These are phyloP conservation scores for Craterostigma plantagineum DNA, from an alignment of 257 asterid species.

Conservation along the genomic window DNA sequence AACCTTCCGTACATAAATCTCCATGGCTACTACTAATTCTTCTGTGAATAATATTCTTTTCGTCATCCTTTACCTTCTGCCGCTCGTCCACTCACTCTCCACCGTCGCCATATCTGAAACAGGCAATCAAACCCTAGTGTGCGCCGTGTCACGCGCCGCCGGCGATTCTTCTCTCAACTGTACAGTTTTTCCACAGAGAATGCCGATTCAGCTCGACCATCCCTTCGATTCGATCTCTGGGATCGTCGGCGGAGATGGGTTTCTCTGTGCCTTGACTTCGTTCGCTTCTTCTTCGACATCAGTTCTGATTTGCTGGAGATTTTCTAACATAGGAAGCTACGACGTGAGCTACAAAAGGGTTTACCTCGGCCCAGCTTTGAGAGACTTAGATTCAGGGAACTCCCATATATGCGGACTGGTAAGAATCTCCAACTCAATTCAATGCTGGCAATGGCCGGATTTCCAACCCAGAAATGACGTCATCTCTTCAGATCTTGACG, in stretches of 20 bases:
- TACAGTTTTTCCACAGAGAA: constrained; percentile 36
- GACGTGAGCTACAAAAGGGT: constrained; percentile 29
- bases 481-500: constrained; percentile 32
- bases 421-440: constrained; percentile 13
- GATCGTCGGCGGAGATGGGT: constrained; percentile 62
- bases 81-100: constrained; percentile 32
- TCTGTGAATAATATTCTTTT: constrained; percentile 9
- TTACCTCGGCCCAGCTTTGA: constrained; percentile 25
- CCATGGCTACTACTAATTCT: constrained; percentile 33
- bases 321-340: constrained; percentile 12
- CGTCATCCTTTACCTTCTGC: constrained; percentile 17
- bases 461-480: not conserved
- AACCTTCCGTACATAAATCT: no score
- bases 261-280: constrained; percentile 40
- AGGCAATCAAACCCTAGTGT: constrained; percentile 40
- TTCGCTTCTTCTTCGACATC: constrained; percentile 22
- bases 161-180: constrained; percentile 24
- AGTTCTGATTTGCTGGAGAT: constrained; percentile 63
- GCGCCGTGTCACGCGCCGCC: constrained; percentile 24
- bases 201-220: constrained; percentile 20
- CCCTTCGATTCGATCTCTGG: constrained; percentile 19
- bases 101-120: constrained; percentile 56
- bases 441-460: constrained; percentile 45
- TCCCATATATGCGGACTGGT: constrained; percentile 47
- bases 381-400: constrained; percentile 42